Evolutionary conservation across 2,329 filamentous ascomycete species (phyloP), one percentile per base, ranked within the genome.

Genomic region (Mariannaea elegans): DNA sequence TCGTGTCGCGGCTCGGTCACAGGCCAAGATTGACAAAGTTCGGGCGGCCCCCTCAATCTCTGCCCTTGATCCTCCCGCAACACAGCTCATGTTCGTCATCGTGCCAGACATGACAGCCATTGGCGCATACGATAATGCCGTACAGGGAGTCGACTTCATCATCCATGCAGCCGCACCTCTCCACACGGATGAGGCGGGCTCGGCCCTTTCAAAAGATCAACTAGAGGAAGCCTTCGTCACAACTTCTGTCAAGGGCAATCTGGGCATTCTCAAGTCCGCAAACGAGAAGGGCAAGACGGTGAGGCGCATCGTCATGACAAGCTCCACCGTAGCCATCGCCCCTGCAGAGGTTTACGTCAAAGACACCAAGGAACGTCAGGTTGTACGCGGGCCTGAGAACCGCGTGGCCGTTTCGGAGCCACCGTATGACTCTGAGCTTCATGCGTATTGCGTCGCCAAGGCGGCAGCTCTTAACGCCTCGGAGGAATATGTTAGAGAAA

Each of bases 261-360:
- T 73, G 4, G 67, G 68, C 5, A 72, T 81, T 7, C 70, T 82
- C 2, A 62, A 75, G 21, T 71, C 78, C 0, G 79, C 78, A 1
- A 42, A 7, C 4, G 36, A 67, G 14, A 75, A 75, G 51, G 58
- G 55, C 6, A 60, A 66, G 1, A 72, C 66, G 0, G 71, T 82
- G n/a, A 71, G 74, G 55, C 72, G 76, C 13, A 65, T 82, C 8
- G 75, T 82, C 16, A 77, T 82, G 48, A 82, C 80, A 2, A 76
- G 73, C 5, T 81, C 78, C 2, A 66, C 73, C 12, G 66, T 61
- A 1, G 70, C 74, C 34, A 50, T 71, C 7, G 41, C 49, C 24
- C 52, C 53, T 7, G 2, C 45, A n/a, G 27, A 27, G 2, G 27
- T 48, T 1, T 49, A 32, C 36, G 9, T 42, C 7, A 16, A 14